phyloP scores from a whole-genome alignment of 1,139 yeast species.

The Diutina ranongensis region DNA sequence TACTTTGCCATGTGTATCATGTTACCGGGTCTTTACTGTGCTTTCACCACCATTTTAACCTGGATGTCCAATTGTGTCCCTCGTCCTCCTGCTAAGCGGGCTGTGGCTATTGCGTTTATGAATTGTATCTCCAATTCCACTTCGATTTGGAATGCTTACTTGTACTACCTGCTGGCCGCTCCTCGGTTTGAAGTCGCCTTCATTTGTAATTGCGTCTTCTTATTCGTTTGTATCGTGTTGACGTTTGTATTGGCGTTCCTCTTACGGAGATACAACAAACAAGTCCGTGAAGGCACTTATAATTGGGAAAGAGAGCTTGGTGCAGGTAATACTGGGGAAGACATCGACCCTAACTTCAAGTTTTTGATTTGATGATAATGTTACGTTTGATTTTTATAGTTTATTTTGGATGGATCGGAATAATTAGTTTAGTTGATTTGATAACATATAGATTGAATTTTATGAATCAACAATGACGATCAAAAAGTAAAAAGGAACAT shows the following conservation, averaged over 20 bases:
- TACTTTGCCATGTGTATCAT: conserved; percentile 52
- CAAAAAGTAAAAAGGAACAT: too few relatives aligned
- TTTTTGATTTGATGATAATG: conserved; percentile 17
- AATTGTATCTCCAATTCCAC: conserved; percentile 42
- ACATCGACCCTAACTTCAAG: conserved; percentile 33
- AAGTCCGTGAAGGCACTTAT: conserved; percentile 35
- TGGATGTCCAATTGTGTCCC: conserved; percentile 38
- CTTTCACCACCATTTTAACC: conserved; percentile 42
- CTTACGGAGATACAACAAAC: conserved; percentile 27
- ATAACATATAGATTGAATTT: too few relatives aligned
- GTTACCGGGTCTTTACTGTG: conserved; percentile 47
- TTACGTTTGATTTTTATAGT: neutral
- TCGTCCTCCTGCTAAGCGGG: conserved; percentile 43
- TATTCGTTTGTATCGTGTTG: conserved; percentile 23
- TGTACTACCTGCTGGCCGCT: conserved; percentile 29
- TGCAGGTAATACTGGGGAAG: conserved; percentile 32
- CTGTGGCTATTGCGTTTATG: conserved; percentile 40
- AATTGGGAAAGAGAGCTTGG: conserved; percentile 42
- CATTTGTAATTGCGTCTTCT: conserved; percentile 37
- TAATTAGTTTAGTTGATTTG: too few relatives aligned
- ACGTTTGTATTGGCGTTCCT: conserved; percentile 29
- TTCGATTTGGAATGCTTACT: conserved; percentile 42
- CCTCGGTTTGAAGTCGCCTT: conserved; percentile 38
- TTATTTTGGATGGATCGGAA: neutral
- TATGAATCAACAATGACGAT: too few relatives aligned